Base-by-base conservation (phyloP, 768 basidiomycete species). In the Lentinula edodes region DNA sequence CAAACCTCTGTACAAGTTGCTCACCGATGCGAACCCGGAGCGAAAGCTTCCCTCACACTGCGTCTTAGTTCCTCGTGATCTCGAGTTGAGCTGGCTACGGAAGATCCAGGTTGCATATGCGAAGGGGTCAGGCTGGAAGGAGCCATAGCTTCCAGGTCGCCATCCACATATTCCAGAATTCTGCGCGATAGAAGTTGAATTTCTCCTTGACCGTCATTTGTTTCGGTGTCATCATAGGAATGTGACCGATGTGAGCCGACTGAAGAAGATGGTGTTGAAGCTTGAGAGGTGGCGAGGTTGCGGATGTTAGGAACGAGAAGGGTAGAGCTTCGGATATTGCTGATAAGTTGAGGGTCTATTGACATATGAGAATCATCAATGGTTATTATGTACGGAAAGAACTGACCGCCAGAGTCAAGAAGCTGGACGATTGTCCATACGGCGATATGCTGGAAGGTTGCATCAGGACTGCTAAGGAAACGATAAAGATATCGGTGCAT, bases 391-490 rank as follows among this genome's bases (percentile, higher is more conserved):
- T 15, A n/a, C 32, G 35, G 28, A 51, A 23, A 7, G 18, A 0
- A 66, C 78, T 46, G 65, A 91, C 90, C 92, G 63, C 93, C 91
- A n/a, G 96, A 96, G 72, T 99, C 97, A 32, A 99, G 80, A 20
- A 99, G 77, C 71, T 99, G 97, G 28, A 98, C 95, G 66, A 98
- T 95, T 0, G 97, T 98, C 97, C 97, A 99, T 48, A 99, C 95
- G 38, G 97, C 97, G 64, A 98, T 99, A 71, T 99, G 97, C 73
- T 98, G 95, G 88, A 99, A 99, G 0, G 97, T 99, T 13, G 93
- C 89, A 69, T 99, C 97, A 6, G 90, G 79, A 69, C 92, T 95
- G 45, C 86, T 92, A 67, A 99, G 75, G 85, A 99, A 99, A 50
- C 93, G 85, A 71, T 93, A 89, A 48, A 99, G 80, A 75, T 99